Percentiles rank a stretch among this genome's conserved stretches.
Evolutionary conservation across 2,329 filamentous ascomycete genomes (phyloP).

Genomic region (Dothideomycetes sp.): DNA sequence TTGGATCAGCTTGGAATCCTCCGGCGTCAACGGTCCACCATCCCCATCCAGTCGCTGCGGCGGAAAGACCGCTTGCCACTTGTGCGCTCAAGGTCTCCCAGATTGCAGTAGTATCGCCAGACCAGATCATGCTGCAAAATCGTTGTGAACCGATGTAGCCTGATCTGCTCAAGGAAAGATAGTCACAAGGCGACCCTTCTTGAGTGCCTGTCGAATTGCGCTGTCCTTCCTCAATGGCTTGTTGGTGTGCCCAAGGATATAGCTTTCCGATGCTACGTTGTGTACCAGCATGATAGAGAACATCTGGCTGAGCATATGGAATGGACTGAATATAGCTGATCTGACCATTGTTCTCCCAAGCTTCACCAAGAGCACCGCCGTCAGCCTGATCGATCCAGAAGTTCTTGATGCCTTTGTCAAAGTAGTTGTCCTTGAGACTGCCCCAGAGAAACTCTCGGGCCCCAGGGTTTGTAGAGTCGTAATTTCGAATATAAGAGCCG

Average conservation of each 20-base stretch:
- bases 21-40: conserved; percentile 22
- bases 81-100: conserved; percentile 20
- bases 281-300: conserved; percentile 20
- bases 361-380: conserved; percentile 26
- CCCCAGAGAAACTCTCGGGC: conserved; percentile 21
- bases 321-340: conserved; percentile 18
- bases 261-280: conserved; percentile 18
- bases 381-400: conserved; percentile 26
- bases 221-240: conserved; percentile 19
- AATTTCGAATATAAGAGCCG: conserved; percentile 20
- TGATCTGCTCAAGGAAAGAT: conserved; percentile 17
- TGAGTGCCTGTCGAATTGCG: conserved; percentile 17
- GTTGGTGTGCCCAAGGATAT: conserved; percentile 21
- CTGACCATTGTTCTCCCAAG: conserved; percentile 27
- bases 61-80: conserved; percentile 17
- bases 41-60: conserved; percentile 17
- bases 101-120: conserved; percentile 18
- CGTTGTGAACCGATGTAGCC: conserved; percentile 22
- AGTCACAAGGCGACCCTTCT: conserved; percentile 17
- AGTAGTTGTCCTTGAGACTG: conserved; percentile 19
- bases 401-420: conserved; percentile 21
- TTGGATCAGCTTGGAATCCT: conserved; percentile 22
- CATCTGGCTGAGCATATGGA: conserved; percentile 19
- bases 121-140: conserved; percentile 23
- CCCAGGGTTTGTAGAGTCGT: conserved; percentile 21